phyloP scores from a whole-genome alignment of 192 early-diverging fungal species.

The Dimargaris cristalligena region DNA sequence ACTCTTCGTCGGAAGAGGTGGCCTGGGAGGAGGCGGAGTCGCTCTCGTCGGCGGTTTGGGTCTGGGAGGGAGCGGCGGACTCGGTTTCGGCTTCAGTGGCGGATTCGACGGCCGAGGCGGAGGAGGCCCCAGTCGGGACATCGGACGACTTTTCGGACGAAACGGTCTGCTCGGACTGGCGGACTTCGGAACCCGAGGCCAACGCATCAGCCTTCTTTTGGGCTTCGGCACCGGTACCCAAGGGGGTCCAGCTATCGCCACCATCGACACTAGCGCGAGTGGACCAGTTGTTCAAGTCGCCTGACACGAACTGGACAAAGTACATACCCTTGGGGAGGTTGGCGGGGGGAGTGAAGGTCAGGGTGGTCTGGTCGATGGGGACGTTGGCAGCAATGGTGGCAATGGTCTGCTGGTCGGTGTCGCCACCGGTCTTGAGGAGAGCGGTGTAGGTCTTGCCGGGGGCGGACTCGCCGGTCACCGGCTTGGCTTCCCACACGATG shows the following conservation, averaged over 20 bases:
- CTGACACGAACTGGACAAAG: constrained; percentile 5
- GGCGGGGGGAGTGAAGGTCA: not conserved
- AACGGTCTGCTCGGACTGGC: not conserved
- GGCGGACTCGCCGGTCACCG: not conserved
- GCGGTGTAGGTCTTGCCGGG: not conserved
- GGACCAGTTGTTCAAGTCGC: constrained; percentile 7
- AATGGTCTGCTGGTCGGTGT: not conserved
- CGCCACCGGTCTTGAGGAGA: constrained; percentile 1
- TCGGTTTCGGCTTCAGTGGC: not conserved
- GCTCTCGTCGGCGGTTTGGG: no score
- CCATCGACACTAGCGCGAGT: constrained; percentile 5
- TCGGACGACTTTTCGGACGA: not conserved
- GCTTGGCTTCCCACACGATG: not conserved
- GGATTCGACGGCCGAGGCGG: not conserved
- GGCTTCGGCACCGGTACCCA: constrained; percentile 2
- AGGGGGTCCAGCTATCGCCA: constrained; percentile 1
- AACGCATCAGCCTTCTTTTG: not conserved
- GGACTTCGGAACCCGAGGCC: not conserved
- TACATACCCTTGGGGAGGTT: not conserved
- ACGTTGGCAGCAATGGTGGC: not conserved
- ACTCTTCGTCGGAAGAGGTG: no score
- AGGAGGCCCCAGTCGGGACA: not conserved
- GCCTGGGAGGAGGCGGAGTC: no score
- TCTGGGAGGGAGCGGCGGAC: not conserved
- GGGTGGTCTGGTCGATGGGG: not conserved